Evolutionary conservation across 169 alveolate genomes (phyloP).

Genomic region (Plasmodium blacklocki): DNA sequence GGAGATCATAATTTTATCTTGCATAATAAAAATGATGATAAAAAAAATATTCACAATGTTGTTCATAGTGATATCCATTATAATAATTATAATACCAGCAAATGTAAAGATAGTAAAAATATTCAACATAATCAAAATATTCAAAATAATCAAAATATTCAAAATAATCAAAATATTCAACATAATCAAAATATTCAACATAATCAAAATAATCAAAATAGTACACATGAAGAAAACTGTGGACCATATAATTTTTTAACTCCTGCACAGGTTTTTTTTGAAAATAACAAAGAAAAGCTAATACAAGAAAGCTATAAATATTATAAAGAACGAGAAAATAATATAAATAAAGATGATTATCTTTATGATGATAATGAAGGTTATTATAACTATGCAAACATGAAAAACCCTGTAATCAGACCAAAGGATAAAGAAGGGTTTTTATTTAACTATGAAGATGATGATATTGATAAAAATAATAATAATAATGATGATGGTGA

Average conservation of each 20-base stretch:
- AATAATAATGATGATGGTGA: neutral
- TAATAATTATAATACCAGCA: too few relatives aligned
- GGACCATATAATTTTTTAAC: slow-evolving; percentile 63
- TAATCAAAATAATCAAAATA: neutral
- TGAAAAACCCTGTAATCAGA: slow-evolving; percentile 78
- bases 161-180: too few relatives aligned
- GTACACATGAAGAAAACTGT: neutral
- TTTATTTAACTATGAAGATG: slow-evolving; percentile 86
- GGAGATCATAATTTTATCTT: too few relatives aligned
- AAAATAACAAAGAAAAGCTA: slow-evolving; percentile 83
- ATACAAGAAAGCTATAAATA: slow-evolving; percentile 72
- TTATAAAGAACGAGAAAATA: slow-evolving; percentile 77
- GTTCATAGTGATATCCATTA: too few relatives aligned
- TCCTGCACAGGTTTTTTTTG: slow-evolving; percentile 84
- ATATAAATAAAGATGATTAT: slow-evolving; percentile 34
- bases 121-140: too few relatives aligned
- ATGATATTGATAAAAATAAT: neutral
- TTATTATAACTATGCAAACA: slow-evolving; percentile 75
- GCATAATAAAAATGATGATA: too few relatives aligned
- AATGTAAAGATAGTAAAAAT: too few relatives aligned
- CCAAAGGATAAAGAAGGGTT: slow-evolving; percentile 76
- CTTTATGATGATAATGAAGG: slow-evolving; percentile 77
- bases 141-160: too few relatives aligned
- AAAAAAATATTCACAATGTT: too few relatives aligned
- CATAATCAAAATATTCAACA: neutral